Conservation (phyloP, 129 eudicot species). For the Erigeron canadensis region DNA sequence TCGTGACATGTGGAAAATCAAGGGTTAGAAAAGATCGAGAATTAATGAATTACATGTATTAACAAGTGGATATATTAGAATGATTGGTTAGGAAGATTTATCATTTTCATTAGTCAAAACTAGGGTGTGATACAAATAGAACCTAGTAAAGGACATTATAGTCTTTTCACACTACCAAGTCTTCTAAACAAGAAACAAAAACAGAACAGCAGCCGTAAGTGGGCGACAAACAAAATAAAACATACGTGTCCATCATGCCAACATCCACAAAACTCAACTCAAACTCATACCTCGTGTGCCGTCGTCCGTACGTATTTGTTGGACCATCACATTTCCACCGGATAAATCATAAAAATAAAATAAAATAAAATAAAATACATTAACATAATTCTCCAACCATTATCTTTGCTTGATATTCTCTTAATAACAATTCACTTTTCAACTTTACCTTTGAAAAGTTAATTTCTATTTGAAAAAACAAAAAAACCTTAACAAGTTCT, state of each 20-base stretch:
- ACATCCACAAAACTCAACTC: slow-evolving; percentile 5
- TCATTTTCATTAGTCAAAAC: slow-evolving; percentile 18
- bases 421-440: too few species aligned
- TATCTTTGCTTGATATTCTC: too few species aligned
- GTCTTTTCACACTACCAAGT: neutral
- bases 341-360: neutral
- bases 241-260: slow-evolving; percentile 42
- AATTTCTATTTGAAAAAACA: too few species aligned
- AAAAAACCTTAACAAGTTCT: too few species aligned
- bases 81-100: too few species aligned
- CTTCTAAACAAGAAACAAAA: neutral
- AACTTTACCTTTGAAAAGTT: too few species aligned
- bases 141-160: slow-evolving; percentile 12
- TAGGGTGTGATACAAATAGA: neutral
- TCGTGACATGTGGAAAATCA: too few species aligned
- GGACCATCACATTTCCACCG: slow-evolving; percentile 21
- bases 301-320: slow-evolving; percentile 12
- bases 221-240: slow-evolving; percentile 28
- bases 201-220: slow-evolving; percentile 34
- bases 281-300: slow-evolving; percentile 19
- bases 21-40: too few species aligned
- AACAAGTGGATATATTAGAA: too few species aligned
- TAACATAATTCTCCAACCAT: too few species aligned
- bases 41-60: too few species aligned
- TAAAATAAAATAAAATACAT: too few species aligned